Conservation (phyloP, 768 basidiomycete genomes). For the Lentinula boryana region DNA sequence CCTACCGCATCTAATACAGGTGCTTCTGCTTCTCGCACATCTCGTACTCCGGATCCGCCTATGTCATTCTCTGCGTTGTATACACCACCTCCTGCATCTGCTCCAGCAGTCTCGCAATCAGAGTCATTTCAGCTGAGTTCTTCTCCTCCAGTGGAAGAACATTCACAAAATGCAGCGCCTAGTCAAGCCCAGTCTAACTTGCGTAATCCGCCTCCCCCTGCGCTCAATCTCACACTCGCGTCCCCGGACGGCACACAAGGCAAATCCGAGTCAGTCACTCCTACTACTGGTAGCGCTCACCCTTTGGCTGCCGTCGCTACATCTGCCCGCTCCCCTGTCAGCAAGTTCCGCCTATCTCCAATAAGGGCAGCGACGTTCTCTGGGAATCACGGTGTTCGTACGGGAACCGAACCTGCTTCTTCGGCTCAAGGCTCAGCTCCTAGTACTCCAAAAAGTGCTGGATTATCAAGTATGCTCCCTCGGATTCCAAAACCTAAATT, state of each 20-base stretch:
- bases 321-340: not conserved
- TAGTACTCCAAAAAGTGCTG: not conserved
- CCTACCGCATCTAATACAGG: constrained; percentile 18
- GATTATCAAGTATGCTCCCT: constrained; percentile 2
- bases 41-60: constrained; percentile 13
- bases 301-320: not conserved
- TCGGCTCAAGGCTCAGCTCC: not conserved
- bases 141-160: not conserved
- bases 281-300: not conserved
- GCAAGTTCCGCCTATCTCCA: not conserved
- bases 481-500: constrained; percentile 1
- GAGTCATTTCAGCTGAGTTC: not conserved
- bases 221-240: not conserved
- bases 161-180: not conserved
- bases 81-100: not conserved
- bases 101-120: constrained; percentile 1
- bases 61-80: constrained; percentile 16
- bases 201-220: not conserved
- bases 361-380: not conserved
- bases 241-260: not conserved
- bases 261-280: not conserved
- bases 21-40: constrained; percentile 7
- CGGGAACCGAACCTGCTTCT: not conserved
- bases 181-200: not conserved
- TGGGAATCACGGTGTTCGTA: not conserved